Conservation (phyloP, 192 early-diverging fungal species). For the Endogone sp. region DNA sequence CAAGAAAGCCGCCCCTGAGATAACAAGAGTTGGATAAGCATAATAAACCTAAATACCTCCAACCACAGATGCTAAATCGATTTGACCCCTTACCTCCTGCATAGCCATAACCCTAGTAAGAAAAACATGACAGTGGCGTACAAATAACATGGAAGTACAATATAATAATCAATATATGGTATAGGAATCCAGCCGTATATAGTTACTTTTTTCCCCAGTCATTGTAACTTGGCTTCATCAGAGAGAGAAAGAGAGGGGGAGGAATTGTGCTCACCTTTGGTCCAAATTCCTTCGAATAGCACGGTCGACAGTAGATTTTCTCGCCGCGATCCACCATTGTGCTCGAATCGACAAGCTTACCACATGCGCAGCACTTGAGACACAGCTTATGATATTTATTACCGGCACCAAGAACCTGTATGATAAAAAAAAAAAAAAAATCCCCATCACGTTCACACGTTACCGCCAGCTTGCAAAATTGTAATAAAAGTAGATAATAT, state of each 20-base stretch:
- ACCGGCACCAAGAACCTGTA: conserved; percentile 41
- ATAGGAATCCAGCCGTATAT: not conserved
- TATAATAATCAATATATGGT: not conserved
- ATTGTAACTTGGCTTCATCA: no score
- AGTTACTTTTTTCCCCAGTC: not conserved
- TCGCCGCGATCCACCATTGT: conserved; percentile 51
- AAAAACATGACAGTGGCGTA: not conserved
- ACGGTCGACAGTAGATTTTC: conserved; percentile 45
- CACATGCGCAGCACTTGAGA: conserved; percentile 46
- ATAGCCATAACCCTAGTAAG: not conserved
- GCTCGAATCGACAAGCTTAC: conserved; percentile 49
- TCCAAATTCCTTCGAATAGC: conserved; percentile 51
- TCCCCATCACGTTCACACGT: not conserved
- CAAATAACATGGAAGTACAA: not conserved
- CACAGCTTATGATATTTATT: conserved; percentile 59
- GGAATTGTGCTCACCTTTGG: conserved; percentile 11
- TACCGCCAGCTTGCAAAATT: not conserved
- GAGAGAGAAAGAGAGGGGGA: not conserved
- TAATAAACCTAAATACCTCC: no score
- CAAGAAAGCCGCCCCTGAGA: not conserved
- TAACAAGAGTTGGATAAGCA: no score
- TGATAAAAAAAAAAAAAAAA: not conserved
- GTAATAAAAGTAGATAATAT: conserved; percentile 1
- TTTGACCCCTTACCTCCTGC: not conserved
- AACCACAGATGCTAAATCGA: not conserved